A percentile compares a stretch with the other conserved stretches of the same genome.
phyloP scores from a whole-genome alignment of 2,329 filamentous ascomycete genomes.

The Verticillium tricorpus region DNA sequence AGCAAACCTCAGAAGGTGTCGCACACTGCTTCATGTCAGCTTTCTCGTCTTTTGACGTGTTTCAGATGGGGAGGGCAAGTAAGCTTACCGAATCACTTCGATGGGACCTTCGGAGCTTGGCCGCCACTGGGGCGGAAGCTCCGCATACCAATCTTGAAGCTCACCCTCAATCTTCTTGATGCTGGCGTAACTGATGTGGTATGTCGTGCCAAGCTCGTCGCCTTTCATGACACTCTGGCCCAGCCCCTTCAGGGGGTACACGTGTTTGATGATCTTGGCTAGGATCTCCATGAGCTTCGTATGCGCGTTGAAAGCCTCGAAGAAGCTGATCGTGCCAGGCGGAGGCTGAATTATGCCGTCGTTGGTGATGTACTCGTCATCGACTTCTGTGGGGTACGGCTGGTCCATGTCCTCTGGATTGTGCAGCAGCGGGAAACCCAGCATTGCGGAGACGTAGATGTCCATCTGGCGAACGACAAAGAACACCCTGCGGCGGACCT shows the following conservation, averaged over 20 bases:
- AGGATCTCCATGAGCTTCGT: constrained; percentile 60
- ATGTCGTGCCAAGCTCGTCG: constrained; percentile 42
- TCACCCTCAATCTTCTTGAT: constrained; percentile 63
- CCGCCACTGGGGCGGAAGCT: constrained; percentile 69
- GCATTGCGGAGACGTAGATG: constrained; percentile 62
- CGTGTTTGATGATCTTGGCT: constrained; percentile 58
- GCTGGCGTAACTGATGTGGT: constrained; percentile 57
- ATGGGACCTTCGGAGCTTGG: constrained; percentile 73
- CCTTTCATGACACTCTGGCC: constrained; percentile 41
- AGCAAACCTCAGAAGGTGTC: constrained; percentile 72
- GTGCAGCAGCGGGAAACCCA: constrained; percentile 62
- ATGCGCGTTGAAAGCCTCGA: constrained; percentile 63
- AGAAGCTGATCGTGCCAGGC: constrained; percentile 51
- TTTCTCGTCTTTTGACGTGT: not conserved
- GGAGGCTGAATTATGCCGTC: constrained; percentile 52
- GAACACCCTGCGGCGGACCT: constrained; percentile 60
- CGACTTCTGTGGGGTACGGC: constrained; percentile 57
- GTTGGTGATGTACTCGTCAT: constrained; percentile 63
- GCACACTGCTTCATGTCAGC: constrained; percentile 41
- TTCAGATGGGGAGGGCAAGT: too few species aligned
- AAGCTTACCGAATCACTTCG: constrained; percentile 68
- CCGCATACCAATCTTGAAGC: constrained; percentile 59
- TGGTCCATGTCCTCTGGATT: constrained; percentile 64
- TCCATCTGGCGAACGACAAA: constrained; percentile 68
- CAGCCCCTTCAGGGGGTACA: constrained; percentile 59